Evolutionary conservation across 139 green algal genomes (phyloP), one percentile per base, ranked within the genome.

Genomic region (Ettlia oleoabundans): DNA sequence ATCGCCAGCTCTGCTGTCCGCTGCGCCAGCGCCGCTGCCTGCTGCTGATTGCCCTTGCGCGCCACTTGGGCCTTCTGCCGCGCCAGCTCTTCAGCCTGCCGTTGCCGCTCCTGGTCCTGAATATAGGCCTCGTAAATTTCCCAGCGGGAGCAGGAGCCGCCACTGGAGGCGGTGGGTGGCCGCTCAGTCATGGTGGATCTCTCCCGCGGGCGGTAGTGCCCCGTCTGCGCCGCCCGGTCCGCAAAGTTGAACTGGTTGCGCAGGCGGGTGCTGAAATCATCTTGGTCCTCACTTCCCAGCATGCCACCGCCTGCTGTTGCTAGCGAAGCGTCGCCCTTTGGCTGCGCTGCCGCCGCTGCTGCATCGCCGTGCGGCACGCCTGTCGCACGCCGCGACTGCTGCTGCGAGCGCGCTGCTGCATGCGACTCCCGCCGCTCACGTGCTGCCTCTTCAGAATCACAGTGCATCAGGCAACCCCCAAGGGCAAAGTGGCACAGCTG

Each of bases 81-180:
- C 5, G 86, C 80, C 6, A 85, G 55, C 82, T 97, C 92, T 52
- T 95, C 91, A 33, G 91, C 66, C n/a, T 83, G 26, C 61, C 86
- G 85, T 81, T 96, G 90, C 5, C 88, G 84, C 71, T 96, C 92
- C 80, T 96, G 90, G 82, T 98, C 94, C 74, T 90, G 86, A 62
- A 94, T 86, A 87, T 98, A 98, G 37, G 94, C 94, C 62, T 98
- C 96, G 77, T 95, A 98, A n/a, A 98, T 97, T 43, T 94, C 93
- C 86, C 87, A 96, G 82, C 95, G 91, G 8, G 85, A 92, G 86
- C 91, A 96, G 10, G 87, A 90, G 22, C 95, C 94, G 51, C 86
- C 86, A 0, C 92, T 79, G 7, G 85, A 89, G 0, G 83, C 76
- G 30, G 89, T 93, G 19, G 91, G 91, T 0, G 94, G 95, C 26